Percentiles rank a stretch among this genome's conserved stretches.
Conservation (phyloP, 2,329 filamentous ascomycete genomes). For the Sclerotinia spermophila region DNA sequence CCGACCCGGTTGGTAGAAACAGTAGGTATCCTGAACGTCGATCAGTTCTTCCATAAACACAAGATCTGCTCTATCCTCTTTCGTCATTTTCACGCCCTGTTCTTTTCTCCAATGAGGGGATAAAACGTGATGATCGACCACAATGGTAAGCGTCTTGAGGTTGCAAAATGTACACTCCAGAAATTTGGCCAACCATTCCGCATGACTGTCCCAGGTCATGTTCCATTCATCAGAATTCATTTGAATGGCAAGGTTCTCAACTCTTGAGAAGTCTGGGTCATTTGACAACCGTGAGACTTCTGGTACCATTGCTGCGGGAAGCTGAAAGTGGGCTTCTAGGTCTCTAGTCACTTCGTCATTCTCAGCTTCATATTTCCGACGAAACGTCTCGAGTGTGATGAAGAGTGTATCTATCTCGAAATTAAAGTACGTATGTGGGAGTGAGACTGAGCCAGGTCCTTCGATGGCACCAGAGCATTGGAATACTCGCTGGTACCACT, state of each 20-base stretch:
- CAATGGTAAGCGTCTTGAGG: neutral
- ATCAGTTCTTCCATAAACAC: neutral
- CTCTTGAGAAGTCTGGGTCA: neutral
- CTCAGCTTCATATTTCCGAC: neutral
- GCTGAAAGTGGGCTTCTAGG: no score
- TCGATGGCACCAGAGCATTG: neutral
- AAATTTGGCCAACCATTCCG: neutral
- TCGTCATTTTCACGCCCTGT: neutral
- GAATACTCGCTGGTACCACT: conserved; percentile 11
- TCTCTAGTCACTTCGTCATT: neutral
- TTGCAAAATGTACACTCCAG: neutral
- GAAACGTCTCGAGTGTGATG: neutral
- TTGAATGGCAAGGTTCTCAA: neutral
- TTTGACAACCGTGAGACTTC: neutral
- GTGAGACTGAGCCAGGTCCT: neutral
- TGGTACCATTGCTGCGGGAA: neutral
- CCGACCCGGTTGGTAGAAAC: neutral
- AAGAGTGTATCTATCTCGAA: conserved; percentile 11
- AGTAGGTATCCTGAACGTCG: neutral
- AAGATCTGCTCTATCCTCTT: neutral
- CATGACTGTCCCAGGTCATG: neutral
- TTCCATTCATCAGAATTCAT: neutral
- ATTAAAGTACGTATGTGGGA: conserved; percentile 18
- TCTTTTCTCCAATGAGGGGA: neutral
- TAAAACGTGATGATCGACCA: neutral